Evolutionary conservation across 2,329 filamentous ascomycete species (phyloP), one percentile per base, ranked within the genome.

Genomic region (Fusarium pseudonygamai): DNA sequence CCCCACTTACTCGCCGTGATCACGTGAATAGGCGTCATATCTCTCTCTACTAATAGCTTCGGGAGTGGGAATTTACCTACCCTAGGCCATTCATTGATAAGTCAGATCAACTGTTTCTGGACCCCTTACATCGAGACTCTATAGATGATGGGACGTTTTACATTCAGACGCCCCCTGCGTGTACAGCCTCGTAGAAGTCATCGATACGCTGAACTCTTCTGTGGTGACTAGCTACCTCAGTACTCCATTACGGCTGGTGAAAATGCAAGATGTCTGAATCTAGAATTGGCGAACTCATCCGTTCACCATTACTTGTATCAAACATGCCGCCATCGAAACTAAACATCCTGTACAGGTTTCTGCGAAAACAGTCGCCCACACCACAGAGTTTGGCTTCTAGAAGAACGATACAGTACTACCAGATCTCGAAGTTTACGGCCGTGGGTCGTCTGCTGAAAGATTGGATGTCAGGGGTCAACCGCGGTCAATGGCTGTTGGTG

Each of bases 1-100:
- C 75, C 75, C 80, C 80, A 80, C 78, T 30, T 46, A 12, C 46
- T 28, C 42, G 9, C 36, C 5, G 8, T 4, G 1, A 8, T 60
- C 81, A 81, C 80, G 80, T 81, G 80, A 78, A 22, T 60, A 74
- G 72, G 79, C 78, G 78, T 53, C 30, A 24, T 28, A 7, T 15
- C 22, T 28, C 24, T 15, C 22, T 28, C 24, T 12, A 16, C 34
- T 16, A 12, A 8, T 24, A 18, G 5, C 9, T 13, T 6, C 9
- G 16, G 4, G 20, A 13, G 12, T 16, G 6, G 10, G n/a, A 26
- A 15, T 12, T n/a, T 34, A 36, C 26, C 45, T 47, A 30, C n/a
- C 49, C 49, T 52, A 52, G 30, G n/a, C 30, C 49, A 49, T 18
- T n/a, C 49, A 49, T 18, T n/a, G 22, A 13, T 32, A 8, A 30